Base-by-base conservation (phyloP, 78 protist species). In the Creolimax fragrantissima region DNA sequence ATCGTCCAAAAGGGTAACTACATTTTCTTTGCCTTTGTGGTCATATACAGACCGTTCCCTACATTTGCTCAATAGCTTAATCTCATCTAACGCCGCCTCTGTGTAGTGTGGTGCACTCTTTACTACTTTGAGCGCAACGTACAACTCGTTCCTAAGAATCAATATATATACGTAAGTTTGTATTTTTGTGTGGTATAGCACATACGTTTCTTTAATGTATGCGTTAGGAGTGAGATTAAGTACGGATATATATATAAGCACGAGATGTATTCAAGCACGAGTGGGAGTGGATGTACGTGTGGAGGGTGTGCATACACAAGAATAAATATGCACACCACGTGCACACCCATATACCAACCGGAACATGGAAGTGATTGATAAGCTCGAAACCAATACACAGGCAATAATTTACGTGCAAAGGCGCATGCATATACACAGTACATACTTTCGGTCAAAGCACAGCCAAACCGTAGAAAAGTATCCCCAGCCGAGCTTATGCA, bases 381-480 rank as follows among this genome's bases (percentile, higher is more conserved):
- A n/a, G n/a, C n/a, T n/a, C n/a, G n/a, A n/a, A n/a, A n/a, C n/a
- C n/a, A n/a, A n/a, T n/a, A n/a, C n/a, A n/a, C n/a, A n/a, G n/a
- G n/a, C n/a, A n/a, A n/a, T n/a, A n/a, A n/a, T n/a, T n/a, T n/a
- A n/a, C n/a, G n/a, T n/a, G n/a, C n/a, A n/a, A n/a, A n/a, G n/a
- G n/a, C n/a, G n/a, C n/a, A n/a, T n/a, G n/a, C n/a, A n/a, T n/a
- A n/a, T n/a, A n/a, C n/a, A n/a, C n/a, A n/a, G 24, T 45, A 35
- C 67, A 41, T 85, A 43, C 95, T 45, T 35, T 32, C 5, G 4
- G 47, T 98, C 99, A 44, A 47, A 32, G 43, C 96, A 95, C 45
- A 97, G 92, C 99, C 99, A 99, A 5, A 99, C 99, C 17, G 99
- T 99, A 5, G 98, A 95, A 74, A 98, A 99, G 93, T 99, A 98